These are phyloP conservation scores for Suillus decipiens DNA, from an alignment of 768 basidiomycete genomes.

Conservation along the genomic window DNA sequence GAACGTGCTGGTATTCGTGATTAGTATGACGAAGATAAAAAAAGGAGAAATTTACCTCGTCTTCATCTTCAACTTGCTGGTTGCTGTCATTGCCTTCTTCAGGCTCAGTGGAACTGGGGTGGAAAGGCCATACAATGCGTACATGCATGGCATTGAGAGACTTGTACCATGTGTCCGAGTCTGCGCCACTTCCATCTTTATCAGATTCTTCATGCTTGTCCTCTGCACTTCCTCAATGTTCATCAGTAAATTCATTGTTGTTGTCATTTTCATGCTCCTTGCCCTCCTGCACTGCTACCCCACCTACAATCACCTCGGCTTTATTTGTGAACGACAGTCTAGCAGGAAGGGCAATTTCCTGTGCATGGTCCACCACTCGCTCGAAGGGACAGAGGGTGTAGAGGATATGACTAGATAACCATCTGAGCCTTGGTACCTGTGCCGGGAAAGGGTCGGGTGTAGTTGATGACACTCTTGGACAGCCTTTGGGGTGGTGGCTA, in stretches of 20 bases:
- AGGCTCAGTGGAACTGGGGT: too few relatives aligned
- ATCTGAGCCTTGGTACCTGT: constrained; percentile 50
- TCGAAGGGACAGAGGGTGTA: constrained; percentile 1
- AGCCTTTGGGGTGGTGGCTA: constrained; percentile 35
- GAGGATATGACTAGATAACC: constrained; percentile 31
- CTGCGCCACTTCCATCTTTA: constrained; percentile 7
- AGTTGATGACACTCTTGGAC: constrained; percentile 60
- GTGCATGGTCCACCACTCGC: too few relatives aligned
- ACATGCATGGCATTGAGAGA: too few relatives aligned
- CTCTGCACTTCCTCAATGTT: constrained; percentile 14
- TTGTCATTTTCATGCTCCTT: constrained; percentile 32
- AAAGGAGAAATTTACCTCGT: too few relatives aligned
- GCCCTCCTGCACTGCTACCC: constrained; percentile 37
- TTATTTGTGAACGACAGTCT: too few relatives aligned
- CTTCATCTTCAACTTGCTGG: too few relatives aligned
- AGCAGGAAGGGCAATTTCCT: too few relatives aligned
- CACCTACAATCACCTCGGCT: constrained; percentile 54
- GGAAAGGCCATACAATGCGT: too few relatives aligned
- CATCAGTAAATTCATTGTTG: constrained; percentile 17
- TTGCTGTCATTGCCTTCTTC: too few relatives aligned
- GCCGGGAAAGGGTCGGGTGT: constrained; percentile 51
- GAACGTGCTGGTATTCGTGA: too few relatives aligned
- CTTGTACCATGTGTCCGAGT: too few relatives aligned
- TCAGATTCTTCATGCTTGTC: constrained; percentile 15
- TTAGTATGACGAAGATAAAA: too few relatives aligned